A percentile compares a stretch with the other conserved stretches of the same genome.
These are phyloP conservation scores for Mrakia gelida DNA, from an alignment of 768 basidiomycete species.

Conservation along the genomic window DNA sequence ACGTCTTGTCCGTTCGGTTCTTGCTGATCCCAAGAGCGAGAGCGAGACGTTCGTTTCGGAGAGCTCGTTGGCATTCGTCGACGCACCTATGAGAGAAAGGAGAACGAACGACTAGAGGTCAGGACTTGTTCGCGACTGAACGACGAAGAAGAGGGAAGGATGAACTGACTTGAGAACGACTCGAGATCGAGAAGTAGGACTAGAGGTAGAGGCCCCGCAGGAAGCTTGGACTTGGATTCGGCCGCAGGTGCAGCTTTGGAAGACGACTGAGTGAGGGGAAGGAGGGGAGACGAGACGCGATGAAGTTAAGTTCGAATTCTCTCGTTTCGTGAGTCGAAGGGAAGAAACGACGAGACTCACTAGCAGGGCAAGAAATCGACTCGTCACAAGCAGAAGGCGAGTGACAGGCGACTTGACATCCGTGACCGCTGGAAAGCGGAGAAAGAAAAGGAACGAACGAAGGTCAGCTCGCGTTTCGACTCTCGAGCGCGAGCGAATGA, in stretches of 20 bases:
- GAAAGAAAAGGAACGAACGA: not conserved
- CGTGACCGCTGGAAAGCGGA: conserved; percentile 51
- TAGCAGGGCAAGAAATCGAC: conserved; percentile 63
- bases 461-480: not conserved
- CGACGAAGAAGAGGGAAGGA: not conserved
- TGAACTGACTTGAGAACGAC: conserved; percentile 54
- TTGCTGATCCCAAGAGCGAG: conserved; percentile 82
- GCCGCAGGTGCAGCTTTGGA: conserved; percentile 75
- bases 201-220: conserved; percentile 60
- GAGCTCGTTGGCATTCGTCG: conserved; percentile 74
- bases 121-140: not conserved
- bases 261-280: conserved; percentile 49
- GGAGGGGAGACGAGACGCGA: conserved; percentile 35
- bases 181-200: conserved; percentile 50
- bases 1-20: conserved; percentile 33
- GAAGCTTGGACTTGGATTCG: conserved; percentile 66
- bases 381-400: conserved; percentile 83
- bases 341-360: conserved; percentile 13
- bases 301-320: not conserved
- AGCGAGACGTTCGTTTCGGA: conserved; percentile 81
- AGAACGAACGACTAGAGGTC: not conserved
- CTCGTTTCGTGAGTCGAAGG: not conserved
- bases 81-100: conserved; percentile 48
- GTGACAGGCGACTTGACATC: conserved; percentile 75
- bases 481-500: not conserved